Conservation (phyloP, 306 rosid species). For the Cajanus cajan region DNA sequence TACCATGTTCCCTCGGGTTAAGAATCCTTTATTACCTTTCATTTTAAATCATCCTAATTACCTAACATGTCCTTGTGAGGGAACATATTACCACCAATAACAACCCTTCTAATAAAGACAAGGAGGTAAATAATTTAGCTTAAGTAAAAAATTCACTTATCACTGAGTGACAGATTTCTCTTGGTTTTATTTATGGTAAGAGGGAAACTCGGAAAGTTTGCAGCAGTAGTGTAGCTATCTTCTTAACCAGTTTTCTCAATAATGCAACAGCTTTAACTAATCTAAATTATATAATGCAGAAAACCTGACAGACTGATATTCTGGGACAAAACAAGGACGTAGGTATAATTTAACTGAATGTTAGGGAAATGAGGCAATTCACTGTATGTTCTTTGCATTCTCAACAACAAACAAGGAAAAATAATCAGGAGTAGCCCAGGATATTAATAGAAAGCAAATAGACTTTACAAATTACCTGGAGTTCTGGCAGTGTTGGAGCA, state of each 20-base stretch:
- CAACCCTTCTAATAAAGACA: neutral
- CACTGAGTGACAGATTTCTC: neutral
- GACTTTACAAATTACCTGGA: conserved; percentile 64
- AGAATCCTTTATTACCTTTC: neutral
- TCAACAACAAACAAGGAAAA: conserved; percentile 18
- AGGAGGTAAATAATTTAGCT: neutral
- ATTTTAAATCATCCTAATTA: neutral
- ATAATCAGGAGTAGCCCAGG: neutral
- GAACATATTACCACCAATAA: neutral
- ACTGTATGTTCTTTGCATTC: conserved; percentile 10
- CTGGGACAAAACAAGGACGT: conserved; percentile 11
- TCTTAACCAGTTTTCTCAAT: conserved; percentile 12
- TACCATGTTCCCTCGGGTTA: neutral
- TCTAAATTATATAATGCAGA: neutral
- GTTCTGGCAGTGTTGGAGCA: conserved; percentile 88
- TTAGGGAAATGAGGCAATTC: conserved; percentile 2
- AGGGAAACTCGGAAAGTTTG: neutral
- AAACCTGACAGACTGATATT: conserved; percentile 4
- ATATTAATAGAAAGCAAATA: neutral
- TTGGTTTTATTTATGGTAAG: neutral
- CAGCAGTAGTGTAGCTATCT: neutral
- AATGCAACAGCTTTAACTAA: neutral
- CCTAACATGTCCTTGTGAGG: neutral
- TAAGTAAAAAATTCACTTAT: neutral
- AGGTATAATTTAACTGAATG: neutral